Percentiles rank a stretch among this genome's conserved stretches.
Evolutionary conservation across 768 basidiomycete genomes (phyloP).

Genomic region (Naganishia friedmannii): DNA sequence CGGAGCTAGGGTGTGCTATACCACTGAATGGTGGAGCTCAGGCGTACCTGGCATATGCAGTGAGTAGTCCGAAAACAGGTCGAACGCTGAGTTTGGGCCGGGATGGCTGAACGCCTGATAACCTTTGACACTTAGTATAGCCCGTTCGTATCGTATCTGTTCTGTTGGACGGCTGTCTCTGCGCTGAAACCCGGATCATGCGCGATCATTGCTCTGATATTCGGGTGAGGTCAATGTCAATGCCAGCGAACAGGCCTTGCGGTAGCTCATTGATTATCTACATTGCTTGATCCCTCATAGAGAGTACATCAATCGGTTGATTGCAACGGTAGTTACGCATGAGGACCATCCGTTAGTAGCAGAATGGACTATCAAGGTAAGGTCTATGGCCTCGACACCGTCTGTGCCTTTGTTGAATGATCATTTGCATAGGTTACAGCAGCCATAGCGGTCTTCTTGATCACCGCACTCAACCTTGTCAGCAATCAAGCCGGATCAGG

Average conservation of each 20-base stretch:
- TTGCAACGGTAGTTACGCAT: slow-evolving; percentile 72
- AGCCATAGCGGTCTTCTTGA: slow-evolving; percentile 64
- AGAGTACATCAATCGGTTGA: slow-evolving; percentile 86
- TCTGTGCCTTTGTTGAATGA: background rate
- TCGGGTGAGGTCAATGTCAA: slow-evolving; percentile 37
- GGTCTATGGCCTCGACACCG: background rate
- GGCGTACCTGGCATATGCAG: slow-evolving; percentile 79
- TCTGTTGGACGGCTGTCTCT: slow-evolving; percentile 90
- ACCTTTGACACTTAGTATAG: slow-evolving; percentile 43
- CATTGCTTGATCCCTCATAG: slow-evolving; percentile 32
- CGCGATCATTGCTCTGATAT: slow-evolving; percentile 74
- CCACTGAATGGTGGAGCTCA: slow-evolving; percentile 62
- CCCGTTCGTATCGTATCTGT: slow-evolving; percentile 67
- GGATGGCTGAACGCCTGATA: background rate
- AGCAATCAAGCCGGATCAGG: slow-evolving; percentile 74
- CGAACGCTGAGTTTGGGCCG: background rate
- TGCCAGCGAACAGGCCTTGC: background rate
- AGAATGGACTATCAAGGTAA: slow-evolving; percentile 76
- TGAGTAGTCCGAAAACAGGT: slow-evolving; percentile 56
- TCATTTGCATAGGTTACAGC: slow-evolving; percentile 61
- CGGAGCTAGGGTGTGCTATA: slow-evolving; percentile 84
- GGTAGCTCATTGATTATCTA: background rate
- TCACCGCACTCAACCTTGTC: slow-evolving; percentile 74
- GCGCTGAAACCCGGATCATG: slow-evolving; percentile 65
- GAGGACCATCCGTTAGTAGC: slow-evolving; percentile 60